A percentile compares a stretch with the other conserved stretches of the same genome.
Evolutionary conservation across 2,329 filamentous ascomycete species (phyloP).

Genomic region (Scedosporium minutisporum): DNA sequence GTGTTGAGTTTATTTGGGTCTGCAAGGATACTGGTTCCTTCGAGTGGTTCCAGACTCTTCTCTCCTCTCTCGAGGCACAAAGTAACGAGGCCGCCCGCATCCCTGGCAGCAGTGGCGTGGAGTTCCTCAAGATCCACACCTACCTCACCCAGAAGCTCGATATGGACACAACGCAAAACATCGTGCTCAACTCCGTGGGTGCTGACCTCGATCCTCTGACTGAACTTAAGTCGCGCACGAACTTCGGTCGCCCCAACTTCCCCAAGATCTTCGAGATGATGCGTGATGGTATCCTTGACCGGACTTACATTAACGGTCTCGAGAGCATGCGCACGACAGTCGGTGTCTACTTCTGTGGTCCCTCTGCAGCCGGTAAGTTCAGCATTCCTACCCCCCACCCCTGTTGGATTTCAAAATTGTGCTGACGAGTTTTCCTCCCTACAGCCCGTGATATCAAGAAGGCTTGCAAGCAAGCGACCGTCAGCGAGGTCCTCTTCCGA

Average conservation of each 20-base stretch:
- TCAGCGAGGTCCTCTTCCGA: constrained; percentile 76
- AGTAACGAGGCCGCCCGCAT: constrained; percentile 60
- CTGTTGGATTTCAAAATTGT: not conserved
- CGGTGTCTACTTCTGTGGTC: constrained; percentile 96
- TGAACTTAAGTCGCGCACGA: constrained; percentile 79
- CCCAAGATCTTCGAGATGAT: constrained; percentile 68
- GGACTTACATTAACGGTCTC: constrained; percentile 75
- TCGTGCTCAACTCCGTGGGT: constrained; percentile 91
- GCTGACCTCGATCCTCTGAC: constrained; percentile 82
- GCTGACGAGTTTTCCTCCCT: constrained; percentile 22
- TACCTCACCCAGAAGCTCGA: constrained; percentile 94
- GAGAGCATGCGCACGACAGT: constrained; percentile 75
- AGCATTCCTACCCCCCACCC: not conserved
- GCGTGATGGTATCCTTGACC: constrained; percentile 77
- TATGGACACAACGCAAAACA: constrained; percentile 87
- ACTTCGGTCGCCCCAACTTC: constrained; percentile 93
- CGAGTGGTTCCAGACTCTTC: constrained; percentile 95
- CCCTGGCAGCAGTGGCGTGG: constrained; percentile 56
- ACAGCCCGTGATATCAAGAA: constrained; percentile 73
- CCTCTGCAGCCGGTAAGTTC: constrained; percentile 55
- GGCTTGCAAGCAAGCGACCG: constrained; percentile 64
- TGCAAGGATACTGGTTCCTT: constrained; percentile 94
- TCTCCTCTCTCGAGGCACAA: constrained; percentile 84
- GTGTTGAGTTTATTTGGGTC: constrained; percentile 98
- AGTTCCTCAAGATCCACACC: constrained; percentile 96